Percentiles rank a stretch among this genome's conserved stretches.
These are phyloP conservation scores for Blastomyces emzantsi DNA, from an alignment of 2,329 filamentous ascomycete genomes.

Conservation along the genomic window DNA sequence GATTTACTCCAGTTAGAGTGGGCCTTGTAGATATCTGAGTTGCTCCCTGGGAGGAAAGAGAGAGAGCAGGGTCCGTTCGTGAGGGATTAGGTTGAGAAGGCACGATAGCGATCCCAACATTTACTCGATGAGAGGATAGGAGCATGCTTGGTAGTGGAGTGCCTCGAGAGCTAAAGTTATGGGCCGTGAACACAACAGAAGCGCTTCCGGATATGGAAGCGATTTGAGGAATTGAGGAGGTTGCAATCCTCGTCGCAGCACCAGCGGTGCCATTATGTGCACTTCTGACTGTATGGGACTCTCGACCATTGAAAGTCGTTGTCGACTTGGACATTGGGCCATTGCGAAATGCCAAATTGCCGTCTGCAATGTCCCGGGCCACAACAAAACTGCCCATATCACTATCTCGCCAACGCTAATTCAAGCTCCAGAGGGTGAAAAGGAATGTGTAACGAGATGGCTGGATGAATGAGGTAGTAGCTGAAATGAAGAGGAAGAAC, in stretches of 20 bases:
- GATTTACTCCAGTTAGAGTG: not conserved
- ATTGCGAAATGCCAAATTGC: constrained; percentile 14
- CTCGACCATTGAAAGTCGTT: constrained; percentile 19
- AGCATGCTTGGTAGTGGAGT: not conserved
- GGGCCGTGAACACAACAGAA: not conserved
- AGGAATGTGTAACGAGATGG: not conserved
- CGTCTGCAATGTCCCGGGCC: not conserved
- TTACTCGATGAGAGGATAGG: not conserved
- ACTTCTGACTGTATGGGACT: constrained; percentile 22
- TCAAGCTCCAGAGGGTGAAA: not conserved
- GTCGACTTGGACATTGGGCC: constrained; percentile 23
- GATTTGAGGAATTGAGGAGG: not conserved
- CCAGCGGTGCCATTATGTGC: constrained; percentile 10
- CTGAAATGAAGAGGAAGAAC: constrained; percentile 5
- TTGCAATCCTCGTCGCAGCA: too few species aligned
- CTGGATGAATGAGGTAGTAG: not conserved
- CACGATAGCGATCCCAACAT: not conserved
- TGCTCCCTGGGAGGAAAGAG: not conserved
- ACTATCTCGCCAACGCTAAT: not conserved
- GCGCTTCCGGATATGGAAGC: not conserved
- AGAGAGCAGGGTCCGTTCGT: not conserved
- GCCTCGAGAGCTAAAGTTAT: not conserved
- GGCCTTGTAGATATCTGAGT: not conserved
- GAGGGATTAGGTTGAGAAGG: not conserved
- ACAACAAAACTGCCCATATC: not conserved